Conservation (phyloP, 2,329 filamentous ascomycete species). For the Colletotrichum incanum region DNA sequence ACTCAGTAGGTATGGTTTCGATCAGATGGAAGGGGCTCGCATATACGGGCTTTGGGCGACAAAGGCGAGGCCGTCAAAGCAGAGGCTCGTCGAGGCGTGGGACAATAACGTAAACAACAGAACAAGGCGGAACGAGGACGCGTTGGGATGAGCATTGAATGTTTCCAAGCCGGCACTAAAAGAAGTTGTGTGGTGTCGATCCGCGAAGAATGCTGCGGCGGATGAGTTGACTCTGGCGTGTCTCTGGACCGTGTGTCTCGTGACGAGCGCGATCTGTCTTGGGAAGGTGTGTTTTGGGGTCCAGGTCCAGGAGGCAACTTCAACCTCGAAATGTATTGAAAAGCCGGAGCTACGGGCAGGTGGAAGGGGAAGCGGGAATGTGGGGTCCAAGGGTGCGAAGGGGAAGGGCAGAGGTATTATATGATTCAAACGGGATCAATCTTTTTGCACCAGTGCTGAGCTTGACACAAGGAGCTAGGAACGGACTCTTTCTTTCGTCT, state of each 20-base stretch:
- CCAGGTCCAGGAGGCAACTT: constrained; percentile 21
- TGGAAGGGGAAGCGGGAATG: constrained; percentile 34
- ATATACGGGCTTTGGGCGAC: constrained; percentile 19
- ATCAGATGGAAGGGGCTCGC: constrained; percentile 21
- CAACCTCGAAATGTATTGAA: constrained; percentile 31
- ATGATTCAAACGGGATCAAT: constrained; percentile 39
- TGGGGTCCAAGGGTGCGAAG: constrained; percentile 18
- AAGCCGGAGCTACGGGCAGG: constrained; percentile 40
- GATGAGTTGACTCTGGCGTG: constrained; percentile 25
- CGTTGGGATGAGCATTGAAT: constrained; percentile 44
- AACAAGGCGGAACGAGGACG: constrained; percentile 39
- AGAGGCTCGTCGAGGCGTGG: constrained; percentile 22
- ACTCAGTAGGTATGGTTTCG: constrained; percentile 18
- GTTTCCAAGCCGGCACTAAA: constrained; percentile 34
- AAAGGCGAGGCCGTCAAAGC: constrained; percentile 25
- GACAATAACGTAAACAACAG: constrained; percentile 38
- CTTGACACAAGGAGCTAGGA: constrained; percentile 26
- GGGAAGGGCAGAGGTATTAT: constrained; percentile 37
- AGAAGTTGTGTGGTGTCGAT: constrained; percentile 12
- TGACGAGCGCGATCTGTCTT: constrained; percentile 27
- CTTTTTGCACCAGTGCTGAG: constrained; percentile 29
- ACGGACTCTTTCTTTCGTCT: constrained; percentile 43
- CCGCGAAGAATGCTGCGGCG: constrained; percentile 31
- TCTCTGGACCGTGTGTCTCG: constrained; percentile 25
- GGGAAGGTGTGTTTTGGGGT: constrained; percentile 1